Evolutionary conservation across 257 asterid genomes (phyloP).

Genomic region (Scutellaria baicalensis): DNA sequence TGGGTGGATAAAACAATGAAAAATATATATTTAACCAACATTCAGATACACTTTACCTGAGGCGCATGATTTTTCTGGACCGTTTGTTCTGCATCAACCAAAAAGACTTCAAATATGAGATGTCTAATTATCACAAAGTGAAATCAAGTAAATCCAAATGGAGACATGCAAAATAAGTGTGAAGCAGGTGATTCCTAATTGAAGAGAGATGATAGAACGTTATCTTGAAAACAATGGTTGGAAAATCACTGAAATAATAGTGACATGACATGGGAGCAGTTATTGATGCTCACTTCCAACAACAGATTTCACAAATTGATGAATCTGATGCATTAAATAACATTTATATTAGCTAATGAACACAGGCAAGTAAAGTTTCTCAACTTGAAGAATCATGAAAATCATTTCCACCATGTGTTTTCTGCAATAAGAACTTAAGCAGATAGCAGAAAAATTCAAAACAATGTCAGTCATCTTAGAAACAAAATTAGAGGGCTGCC

Average conservation of each 20-base stretch:
- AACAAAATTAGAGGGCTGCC: background rate
- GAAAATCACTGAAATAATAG: background rate
- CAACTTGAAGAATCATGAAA: constrained; percentile 12
- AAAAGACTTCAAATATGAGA: constrained; percentile 8
- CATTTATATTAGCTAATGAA: background rate
- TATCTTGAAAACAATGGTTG: background rate
- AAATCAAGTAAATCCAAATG: constrained; percentile 11
- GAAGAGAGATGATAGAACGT: background rate
- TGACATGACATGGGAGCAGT: background rate
- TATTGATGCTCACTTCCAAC: background rate
- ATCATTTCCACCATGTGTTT: background rate
- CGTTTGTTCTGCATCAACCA: constrained; percentile 47
- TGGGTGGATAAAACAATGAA: background rate
- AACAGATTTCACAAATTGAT: background rate
- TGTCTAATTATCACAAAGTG: background rate
- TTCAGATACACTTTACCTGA: constrained; percentile 32
- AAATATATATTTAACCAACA: constrained; percentile 4
- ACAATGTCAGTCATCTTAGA: background rate
- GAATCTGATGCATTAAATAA: background rate
- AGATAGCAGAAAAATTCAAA: constrained; percentile 2
- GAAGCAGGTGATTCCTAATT: background rate
- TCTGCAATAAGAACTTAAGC: background rate
- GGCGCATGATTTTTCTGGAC: constrained; percentile 31
- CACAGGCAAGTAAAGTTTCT: background rate
- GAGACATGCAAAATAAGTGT: constrained; percentile 10